These are phyloP conservation scores for Talaromyces atroroseus DNA, from an alignment of 2,329 filamentous ascomycete species.

Conservation along the genomic window DNA sequence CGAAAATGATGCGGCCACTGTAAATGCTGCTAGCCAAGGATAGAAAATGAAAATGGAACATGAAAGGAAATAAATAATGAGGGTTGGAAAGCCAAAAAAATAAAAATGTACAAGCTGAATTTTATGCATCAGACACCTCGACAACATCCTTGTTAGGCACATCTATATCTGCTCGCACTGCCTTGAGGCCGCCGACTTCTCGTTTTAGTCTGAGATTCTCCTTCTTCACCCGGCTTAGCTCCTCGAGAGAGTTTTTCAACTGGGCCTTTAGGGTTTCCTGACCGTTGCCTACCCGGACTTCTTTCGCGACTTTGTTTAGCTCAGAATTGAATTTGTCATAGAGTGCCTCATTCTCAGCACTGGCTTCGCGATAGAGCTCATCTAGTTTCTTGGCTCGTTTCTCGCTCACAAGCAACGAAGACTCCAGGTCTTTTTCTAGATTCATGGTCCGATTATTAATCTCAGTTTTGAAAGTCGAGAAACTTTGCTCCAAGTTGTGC, in stretches of 20 bases:
- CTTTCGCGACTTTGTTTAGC: constrained; percentile 73
- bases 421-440: constrained; percentile 67
- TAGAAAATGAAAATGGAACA: neutral
- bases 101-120: neutral
- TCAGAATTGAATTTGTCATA: constrained; percentile 93
- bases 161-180: constrained; percentile 36
- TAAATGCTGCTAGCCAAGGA: neutral
- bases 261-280: constrained; percentile 70
- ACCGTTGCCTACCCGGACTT: constrained; percentile 68
- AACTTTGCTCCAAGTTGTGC: constrained; percentile 59
- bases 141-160: constrained; percentile 20
- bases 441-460: constrained; percentile 56
- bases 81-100: too few relatives aligned
- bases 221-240: constrained; percentile 70
- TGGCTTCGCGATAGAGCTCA: constrained; percentile 80
- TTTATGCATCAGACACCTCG: constrained; percentile 3
- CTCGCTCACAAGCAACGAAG: constrained; percentile 66
- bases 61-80: neutral
- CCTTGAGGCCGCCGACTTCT: constrained; percentile 67
- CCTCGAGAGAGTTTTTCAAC: constrained; percentile 69
- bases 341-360: constrained; percentile 84
- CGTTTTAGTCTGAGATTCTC: constrained; percentile 80
- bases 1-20: neutral
- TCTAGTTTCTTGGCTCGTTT: constrained; percentile 76
- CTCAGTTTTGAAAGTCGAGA: constrained; percentile 57